Evolutionary conservation across 1,284 basidiomycete genomes (phyloP).

Genomic region (Malassezia nana): DNA sequence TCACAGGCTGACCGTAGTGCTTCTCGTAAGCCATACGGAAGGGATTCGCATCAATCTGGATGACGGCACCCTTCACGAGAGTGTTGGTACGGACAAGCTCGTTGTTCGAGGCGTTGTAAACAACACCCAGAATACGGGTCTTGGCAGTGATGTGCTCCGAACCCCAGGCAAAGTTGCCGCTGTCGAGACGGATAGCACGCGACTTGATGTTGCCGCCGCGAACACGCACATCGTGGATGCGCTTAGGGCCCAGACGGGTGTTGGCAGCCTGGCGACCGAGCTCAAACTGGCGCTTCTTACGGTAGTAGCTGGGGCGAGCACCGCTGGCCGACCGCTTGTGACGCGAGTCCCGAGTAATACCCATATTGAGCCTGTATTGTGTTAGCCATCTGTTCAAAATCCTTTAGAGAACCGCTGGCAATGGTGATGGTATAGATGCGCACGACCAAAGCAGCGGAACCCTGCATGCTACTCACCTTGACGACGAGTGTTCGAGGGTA

Average conservation of each 20-base stretch:
- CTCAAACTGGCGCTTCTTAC: conserved; percentile 48
- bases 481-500: conserved; percentile 19
- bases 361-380: conserved; percentile 34
- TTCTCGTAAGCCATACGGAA: conserved; percentile 49
- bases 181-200: conserved; percentile 47
- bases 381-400: neutral
- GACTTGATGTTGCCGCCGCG: conserved; percentile 48
- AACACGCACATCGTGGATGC: conserved; percentile 47
- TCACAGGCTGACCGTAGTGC: conserved; percentile 48
- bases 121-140: conserved; percentile 48
- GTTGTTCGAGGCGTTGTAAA: conserved; percentile 49
- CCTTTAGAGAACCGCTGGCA: neutral
- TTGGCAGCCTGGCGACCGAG: conserved; percentile 48
- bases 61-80: conserved; percentile 46
- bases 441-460: neutral
- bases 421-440: neutral
- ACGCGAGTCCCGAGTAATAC: conserved; percentile 48
- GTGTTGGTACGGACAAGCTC: conserved; percentile 49
- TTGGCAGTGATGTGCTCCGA: conserved; percentile 48
- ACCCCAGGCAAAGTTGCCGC: conserved; percentile 48
- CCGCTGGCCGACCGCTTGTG: conserved; percentile 47
- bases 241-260: conserved; percentile 47
- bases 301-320: conserved; percentile 46
- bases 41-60: conserved; percentile 47
- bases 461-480: conserved; percentile 10